A percentile compares a stretch with the other conserved stretches of the same genome.
Evolutionary conservation across 2,329 filamentous ascomycete genomes (phyloP).

Genomic region (Talaromyces sp.): DNA sequence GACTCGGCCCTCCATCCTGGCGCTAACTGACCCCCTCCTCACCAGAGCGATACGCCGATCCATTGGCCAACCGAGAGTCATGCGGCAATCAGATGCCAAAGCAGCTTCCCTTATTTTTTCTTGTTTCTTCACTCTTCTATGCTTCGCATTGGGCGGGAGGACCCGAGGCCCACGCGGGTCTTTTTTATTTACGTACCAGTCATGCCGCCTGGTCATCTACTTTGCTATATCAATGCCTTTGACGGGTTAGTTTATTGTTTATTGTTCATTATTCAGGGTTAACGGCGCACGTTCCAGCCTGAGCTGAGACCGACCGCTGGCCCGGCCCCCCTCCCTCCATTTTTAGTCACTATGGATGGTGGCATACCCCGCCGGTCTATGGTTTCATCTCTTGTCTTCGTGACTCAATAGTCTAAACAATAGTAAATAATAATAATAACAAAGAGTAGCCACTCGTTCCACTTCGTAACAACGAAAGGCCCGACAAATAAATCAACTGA

Average conservation of each 20-base stretch:
- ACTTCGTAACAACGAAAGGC: neutral
- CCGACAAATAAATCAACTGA: neutral
- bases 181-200: neutral
- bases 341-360: neutral
- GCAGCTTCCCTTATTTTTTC: neutral
- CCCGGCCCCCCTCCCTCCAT: neutral
- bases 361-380: neutral
- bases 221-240: neutral
- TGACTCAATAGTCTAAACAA: neutral
- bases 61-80: neutral
- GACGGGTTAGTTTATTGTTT: neutral
- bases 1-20: neutral
- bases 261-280: neutral
- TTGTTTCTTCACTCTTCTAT: neutral
- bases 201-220: conserved; percentile 12
- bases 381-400: neutral
- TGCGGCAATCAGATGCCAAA: neutral
- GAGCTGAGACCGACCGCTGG: no score
- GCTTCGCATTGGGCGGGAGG: neutral
- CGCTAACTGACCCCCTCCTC: neutral
- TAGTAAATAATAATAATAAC: neutral
- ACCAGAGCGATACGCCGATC: neutral
- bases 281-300: neutral
- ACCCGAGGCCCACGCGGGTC: neutral
- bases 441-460: neutral